Base-by-base conservation (phyloP, 176 grass and related monocot species). In the Panicum miliaceum region DNA sequence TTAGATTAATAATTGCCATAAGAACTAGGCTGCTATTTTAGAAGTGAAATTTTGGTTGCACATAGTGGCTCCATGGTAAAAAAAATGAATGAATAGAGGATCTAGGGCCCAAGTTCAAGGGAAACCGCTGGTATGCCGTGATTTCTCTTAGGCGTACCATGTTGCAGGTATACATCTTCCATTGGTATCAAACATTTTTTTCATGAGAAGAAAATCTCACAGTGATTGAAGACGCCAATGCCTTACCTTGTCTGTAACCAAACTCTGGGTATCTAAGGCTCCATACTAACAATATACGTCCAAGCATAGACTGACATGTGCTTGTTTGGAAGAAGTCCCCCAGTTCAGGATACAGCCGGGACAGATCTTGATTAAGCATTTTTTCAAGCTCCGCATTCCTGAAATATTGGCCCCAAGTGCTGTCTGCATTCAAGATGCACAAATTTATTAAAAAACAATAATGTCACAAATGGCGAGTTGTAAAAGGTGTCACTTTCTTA, bases 321-420 rank as follows among this genome's bases (percentile, higher is more conserved):
- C 71, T 73, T 81, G 91, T 95, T 76, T 94, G 93, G 71, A 99
- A 99, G 85, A 93, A 99, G 64, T 84, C 84, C 22, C 85, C 96
- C 26, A 89, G 67, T 90, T 96, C 96, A 70, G 96, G 96, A 83
- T 99, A 96, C 41, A 99, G 82, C 27, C 93, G 77, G 43, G 93
- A 94, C 42, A 99, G 75, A 89, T 99, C 96, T 78, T 99, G 93
- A 64, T 99, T 93, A 66, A 99, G 84, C 86, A 90, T 93, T 92
- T 86, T 99, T 69, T 99, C 96, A 74, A 96, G 85, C 85, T 99
- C 96, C 1, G 93, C 96, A 83, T 99, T 96, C 73, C 78, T 89
- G 86, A 99, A 99, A 89, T 89, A 99, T 32, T 91, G 96, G 75
- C 91, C 93, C 96, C 96, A 96, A 12, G 91, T 94, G 96, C 96